These are phyloP conservation scores for barrel medic (Medicago truncatula) DNA, from an alignment of 306 rosid genomes.

Conservation along the genomic window MtrunA17r5.0-ANR NC_053045.1:48960001-48960500, in stretches of 20 bases:
- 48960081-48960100: slow-evolving; percentile 70
- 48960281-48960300: slow-evolving; percentile 82
- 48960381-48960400: slow-evolving; percentile 83
- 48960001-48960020: slow-evolving; percentile 93
- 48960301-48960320: slow-evolving; percentile 72
- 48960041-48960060: slow-evolving; percentile 86
- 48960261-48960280: slow-evolving; percentile 96
- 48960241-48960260: slow-evolving; percentile 93
- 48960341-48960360: slow-evolving; percentile 67
- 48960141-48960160: slow-evolving; percentile 73
- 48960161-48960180: slow-evolving; percentile 85
- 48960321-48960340: slow-evolving; percentile 63
- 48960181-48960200: slow-evolving; percentile 90
- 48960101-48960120: slow-evolving; percentile 77
- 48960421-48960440: slow-evolving; percentile 98
- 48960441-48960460: slow-evolving; percentile 71
- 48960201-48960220: slow-evolving; percentile 80
- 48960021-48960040: slow-evolving; percentile 77
- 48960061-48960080: slow-evolving; percentile 96
- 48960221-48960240: slow-evolving; percentile 90
- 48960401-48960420: slow-evolving; percentile 94
- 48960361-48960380: slow-evolving; percentile 91
- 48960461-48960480: slow-evolving; percentile 98
- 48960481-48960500: slow-evolving; percentile 62
- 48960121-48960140: slow-evolving; percentile 77